A percentile compares a stretch with the other conserved stretches of the same genome.
These are phyloP conservation scores for Blastobotrys robertii DNA, from an alignment of 805 yeast species.

Conservation along the genomic window DNA sequence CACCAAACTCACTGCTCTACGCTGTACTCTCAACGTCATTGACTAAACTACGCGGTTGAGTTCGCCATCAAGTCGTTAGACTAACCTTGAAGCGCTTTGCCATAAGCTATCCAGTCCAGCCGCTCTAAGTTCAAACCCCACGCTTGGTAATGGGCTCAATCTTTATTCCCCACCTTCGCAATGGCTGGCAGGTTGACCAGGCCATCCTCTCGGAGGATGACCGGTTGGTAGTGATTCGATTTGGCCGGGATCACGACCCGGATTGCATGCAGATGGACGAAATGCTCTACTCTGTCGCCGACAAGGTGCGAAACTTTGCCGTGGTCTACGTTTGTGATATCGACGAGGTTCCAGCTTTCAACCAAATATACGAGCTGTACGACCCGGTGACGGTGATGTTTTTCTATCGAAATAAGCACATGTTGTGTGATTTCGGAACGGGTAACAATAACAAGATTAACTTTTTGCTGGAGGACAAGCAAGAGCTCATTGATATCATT, in stretches of 20 bases:
- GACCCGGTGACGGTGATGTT: slow-evolving; percentile 93
- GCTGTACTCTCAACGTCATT: too few species aligned
- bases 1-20: too few species aligned
- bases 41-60: too few species aligned
- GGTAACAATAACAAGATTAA: slow-evolving; percentile 94
- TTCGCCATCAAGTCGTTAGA: too few species aligned
- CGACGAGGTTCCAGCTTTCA: slow-evolving; percentile 83
- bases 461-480: slow-evolving; percentile 66
- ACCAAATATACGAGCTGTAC: slow-evolving; percentile 77
- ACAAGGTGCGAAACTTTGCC: slow-evolving; percentile 79
- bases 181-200: slow-evolving; percentile 98
- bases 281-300: slow-evolving; percentile 65
- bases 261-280: slow-evolving; percentile 92
- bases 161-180: slow-evolving; percentile 65
- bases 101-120: too few species aligned
- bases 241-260: slow-evolving; percentile 67
- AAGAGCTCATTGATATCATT: slow-evolving; percentile 82
- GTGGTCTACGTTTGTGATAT: slow-evolving; percentile 83
- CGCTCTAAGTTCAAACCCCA: too few species aligned
- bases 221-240: slow-evolving; percentile 75
- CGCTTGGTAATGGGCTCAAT: slow-evolving; percentile 56
- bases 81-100: too few species aligned
- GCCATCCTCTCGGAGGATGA: slow-evolving; percentile 86
- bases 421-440: slow-evolving; percentile 98
- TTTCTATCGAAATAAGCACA: slow-evolving; percentile 81